Percentiles rank a stretch among this genome's conserved stretches.
These are phyloP conservation scores for Salicornia ramosissima DNA, from an alignment of 148 eudicot genomes.

Conservation along the genomic window DNA sequence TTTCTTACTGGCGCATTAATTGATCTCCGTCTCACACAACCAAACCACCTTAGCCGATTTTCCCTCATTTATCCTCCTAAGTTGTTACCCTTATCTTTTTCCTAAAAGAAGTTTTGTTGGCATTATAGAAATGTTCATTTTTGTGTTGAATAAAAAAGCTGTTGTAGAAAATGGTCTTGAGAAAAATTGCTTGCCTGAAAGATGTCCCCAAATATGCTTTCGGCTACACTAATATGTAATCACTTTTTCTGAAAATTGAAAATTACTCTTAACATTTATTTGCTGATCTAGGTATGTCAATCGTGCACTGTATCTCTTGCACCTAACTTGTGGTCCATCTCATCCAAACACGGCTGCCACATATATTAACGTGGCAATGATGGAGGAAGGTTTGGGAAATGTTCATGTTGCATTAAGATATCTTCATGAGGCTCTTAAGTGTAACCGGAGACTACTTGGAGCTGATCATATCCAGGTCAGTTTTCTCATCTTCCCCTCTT, in stretches of 20 bases:
- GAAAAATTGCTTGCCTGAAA: too few relatives aligned
- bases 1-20: too few relatives aligned
- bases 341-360: conserved; percentile 98
- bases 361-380: conserved; percentile 94
- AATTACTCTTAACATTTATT: not conserved
- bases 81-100: too few relatives aligned
- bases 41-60: too few relatives aligned
- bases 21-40: too few relatives aligned
- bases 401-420: conserved; percentile 91
- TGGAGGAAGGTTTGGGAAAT: conserved; percentile 98
- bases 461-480: conserved; percentile 86
- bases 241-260: not conserved
- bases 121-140: too few relatives aligned
- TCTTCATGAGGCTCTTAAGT: conserved; percentile 93
- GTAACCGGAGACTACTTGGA: conserved; percentile 87
- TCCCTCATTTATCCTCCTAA: too few relatives aligned
- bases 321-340: conserved; percentile 90
- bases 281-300: conserved; percentile 66
- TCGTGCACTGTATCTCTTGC: conserved; percentile 87
- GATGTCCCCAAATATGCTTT: not conserved
- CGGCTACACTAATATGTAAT: not conserved
- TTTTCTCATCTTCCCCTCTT: conserved; percentile 14
- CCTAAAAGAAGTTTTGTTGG: too few relatives aligned
- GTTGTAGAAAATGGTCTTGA: too few relatives aligned
- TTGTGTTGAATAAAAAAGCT: too few relatives aligned